These are phyloP conservation scores for Mimosa pudica DNA, from an alignment of 306 rosid genomes.

Conservation along the genomic window DNA sequence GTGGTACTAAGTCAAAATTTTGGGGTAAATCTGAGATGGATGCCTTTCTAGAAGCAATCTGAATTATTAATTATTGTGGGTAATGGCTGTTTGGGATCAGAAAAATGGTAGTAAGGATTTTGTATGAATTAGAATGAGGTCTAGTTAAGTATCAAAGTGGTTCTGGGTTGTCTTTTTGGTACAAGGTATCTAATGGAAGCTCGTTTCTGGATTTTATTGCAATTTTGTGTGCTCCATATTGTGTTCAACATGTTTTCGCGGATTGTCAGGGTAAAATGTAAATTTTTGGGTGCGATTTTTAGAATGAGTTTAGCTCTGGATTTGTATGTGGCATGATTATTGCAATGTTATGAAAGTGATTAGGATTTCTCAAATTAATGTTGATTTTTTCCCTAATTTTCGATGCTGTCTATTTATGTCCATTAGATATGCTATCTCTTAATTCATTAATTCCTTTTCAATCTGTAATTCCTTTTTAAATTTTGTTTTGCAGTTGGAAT, in stretches of 20 bases:
- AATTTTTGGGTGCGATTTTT: background rate
- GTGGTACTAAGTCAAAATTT: too few relatives aligned
- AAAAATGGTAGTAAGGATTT: too few relatives aligned
- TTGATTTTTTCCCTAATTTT: background rate
- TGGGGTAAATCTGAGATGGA: too few relatives aligned
- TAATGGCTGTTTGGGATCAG: too few relatives aligned
- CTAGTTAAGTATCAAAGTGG: too few relatives aligned
- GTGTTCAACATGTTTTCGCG: background rate
- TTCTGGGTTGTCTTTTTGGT: too few relatives aligned
- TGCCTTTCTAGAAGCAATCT: too few relatives aligned
- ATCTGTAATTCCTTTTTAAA: background rate
- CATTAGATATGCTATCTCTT: background rate
- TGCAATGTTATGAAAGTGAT: background rate
- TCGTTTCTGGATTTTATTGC: background rate
- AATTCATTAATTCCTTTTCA: constrained; percentile 4
- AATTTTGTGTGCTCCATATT: constrained; percentile 3
- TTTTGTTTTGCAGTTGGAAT: constrained; percentile 16
- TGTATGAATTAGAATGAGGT: too few relatives aligned
- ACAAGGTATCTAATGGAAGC: too few relatives aligned
- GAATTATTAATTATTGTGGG: too few relatives aligned
- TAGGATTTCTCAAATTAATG: background rate
- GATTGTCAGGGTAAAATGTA: background rate
- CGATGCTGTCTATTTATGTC: background rate
- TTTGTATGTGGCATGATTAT: background rate
- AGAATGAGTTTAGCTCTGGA: background rate